Base-by-base conservation (phyloP, 75 land plant genomes). In the Selaginella tamariscina region DNA sequence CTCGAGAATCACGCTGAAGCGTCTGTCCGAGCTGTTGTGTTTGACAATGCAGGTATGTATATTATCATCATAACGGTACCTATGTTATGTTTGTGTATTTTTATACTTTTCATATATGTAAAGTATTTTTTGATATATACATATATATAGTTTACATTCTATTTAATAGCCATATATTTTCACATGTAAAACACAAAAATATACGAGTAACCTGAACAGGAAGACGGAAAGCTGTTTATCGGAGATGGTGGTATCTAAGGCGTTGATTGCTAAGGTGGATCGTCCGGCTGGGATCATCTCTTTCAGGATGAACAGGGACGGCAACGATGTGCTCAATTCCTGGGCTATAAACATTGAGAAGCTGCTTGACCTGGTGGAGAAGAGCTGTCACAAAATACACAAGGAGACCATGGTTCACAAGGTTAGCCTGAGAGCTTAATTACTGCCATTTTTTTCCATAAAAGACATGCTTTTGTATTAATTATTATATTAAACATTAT, bases 361-460 rank as follows among this genome's bases (percentile, higher is more conserved):
- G 76, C 77, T 94, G 68, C 84, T 90, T 57, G 98, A 94, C 54
- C 88, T 87, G 67, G 98, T 94, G 23, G 98, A 94, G 80, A 94
- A 94, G 73, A 94, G 98, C 72, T 94, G 98, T 74, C 98, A 94
- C 72, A 89, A 94, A 74, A 94, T 94, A 30, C 96, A 94, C 82
- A 94, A 91, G 81, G 98, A 94, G 59, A 90, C 88, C 28, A 90
- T 94, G 98, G 84, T 94, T 49, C 98, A 94, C 72, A 89, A 90
- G 80, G 85, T 87, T 70, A 83, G 80, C 32, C 55, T 94, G 56
- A 89, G 85, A 75, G 86, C 79, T 65, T 86, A 80, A 39, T 5
- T 5, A 39, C 11, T 5, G 49, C 5, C 49, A 15, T 39, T 39
- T 39, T 5, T 39, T 5, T 39, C 15, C 49, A 5, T 15, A 15